Conservation (phyloP, 148 eudicot genomes). For the Fagopyrum tataricum region DNA sequence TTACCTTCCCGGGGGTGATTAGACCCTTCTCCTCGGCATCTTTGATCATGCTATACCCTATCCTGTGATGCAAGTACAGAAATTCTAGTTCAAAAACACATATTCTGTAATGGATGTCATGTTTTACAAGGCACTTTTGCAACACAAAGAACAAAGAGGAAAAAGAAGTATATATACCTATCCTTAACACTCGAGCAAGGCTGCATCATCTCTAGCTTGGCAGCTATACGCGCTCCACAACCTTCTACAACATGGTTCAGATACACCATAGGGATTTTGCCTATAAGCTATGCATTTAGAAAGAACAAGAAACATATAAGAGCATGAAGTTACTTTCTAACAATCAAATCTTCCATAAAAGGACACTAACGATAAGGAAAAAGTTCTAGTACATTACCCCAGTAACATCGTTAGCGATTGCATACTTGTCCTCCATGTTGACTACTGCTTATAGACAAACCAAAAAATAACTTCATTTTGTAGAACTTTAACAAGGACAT, state of each 20-base stretch:
- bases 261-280: constrained; percentile 74
- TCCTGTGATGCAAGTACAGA: constrained; percentile 30
- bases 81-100: background rate
- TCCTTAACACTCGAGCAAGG: constrained; percentile 90
- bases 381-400: constrained; percentile 17
- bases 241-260: constrained; percentile 68
- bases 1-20: constrained; percentile 73
- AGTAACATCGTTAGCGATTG: constrained; percentile 39
- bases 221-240: constrained; percentile 67
- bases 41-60: constrained; percentile 58
- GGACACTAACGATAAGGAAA: constrained; percentile 9
- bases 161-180: constrained; percentile 30
- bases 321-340: background rate
- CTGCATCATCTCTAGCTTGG: constrained; percentile 75
- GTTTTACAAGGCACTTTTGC: no score
- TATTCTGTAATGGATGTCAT: background rate
- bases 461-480: background rate
- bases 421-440: constrained; percentile 22
- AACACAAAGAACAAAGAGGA: no score
- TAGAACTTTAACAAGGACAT: background rate
- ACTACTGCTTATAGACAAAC: background rate
- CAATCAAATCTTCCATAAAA: background rate
- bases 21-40: constrained; percentile 81
- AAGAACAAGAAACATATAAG: background rate
- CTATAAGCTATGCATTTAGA: constrained; percentile 34